Percentiles rank a stretch among this genome's conserved stretches.
phyloP scores from a whole-genome alignment of 768 basidiomycete species.

The Lepiota brunneoincarnata region DNA sequence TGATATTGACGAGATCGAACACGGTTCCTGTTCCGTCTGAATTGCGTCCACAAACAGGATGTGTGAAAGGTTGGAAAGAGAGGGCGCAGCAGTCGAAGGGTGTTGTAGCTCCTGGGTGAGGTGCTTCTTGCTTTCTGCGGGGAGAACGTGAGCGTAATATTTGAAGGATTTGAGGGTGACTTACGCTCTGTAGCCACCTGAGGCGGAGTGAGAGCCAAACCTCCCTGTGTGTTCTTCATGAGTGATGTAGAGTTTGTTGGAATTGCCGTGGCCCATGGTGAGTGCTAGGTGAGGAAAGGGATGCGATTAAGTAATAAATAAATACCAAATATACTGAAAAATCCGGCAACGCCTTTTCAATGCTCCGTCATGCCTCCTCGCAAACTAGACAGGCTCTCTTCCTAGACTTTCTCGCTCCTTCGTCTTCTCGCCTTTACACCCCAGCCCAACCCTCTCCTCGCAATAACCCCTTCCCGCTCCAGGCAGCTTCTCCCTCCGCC shows the following conservation, averaged over 20 bases:
- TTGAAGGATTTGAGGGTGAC: conserved; percentile 22
- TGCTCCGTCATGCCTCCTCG: conserved; percentile 5
- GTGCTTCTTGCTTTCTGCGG: conserved; percentile 63
- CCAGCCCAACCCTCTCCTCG: neutral
- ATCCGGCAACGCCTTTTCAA: too few species aligned
- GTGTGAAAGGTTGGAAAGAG: conserved; percentile 84
- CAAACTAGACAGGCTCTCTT: conserved; percentile 2
- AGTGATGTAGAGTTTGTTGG: conserved; percentile 85
- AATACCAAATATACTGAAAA: too few species aligned
- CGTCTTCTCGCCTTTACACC: neutral
- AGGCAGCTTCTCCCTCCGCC: conserved; percentile 1
- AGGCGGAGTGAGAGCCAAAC: conserved; percentile 79
- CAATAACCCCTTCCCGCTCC: conserved; percentile 2
- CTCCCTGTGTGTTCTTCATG: conserved; percentile 84
- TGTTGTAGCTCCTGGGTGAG: conserved; percentile 60
- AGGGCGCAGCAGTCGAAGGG: conserved; percentile 93
- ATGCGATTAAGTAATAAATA: neutral
- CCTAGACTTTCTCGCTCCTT: conserved; percentile 6
- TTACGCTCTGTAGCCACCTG: conserved; percentile 68
- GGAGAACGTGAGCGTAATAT: conserved; percentile 5
- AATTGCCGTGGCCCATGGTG: conserved; percentile 89
- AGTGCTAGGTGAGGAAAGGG: conserved; percentile 13
- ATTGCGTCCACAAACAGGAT: conserved; percentile 87
- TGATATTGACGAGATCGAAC: conserved; percentile 89
- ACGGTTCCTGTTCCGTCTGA: conserved; percentile 76